These are phyloP conservation scores for Austroboletus novae-zelandiae DNA, from an alignment of 1,284 basidiomycete species.

Conservation along the genomic window DNA sequence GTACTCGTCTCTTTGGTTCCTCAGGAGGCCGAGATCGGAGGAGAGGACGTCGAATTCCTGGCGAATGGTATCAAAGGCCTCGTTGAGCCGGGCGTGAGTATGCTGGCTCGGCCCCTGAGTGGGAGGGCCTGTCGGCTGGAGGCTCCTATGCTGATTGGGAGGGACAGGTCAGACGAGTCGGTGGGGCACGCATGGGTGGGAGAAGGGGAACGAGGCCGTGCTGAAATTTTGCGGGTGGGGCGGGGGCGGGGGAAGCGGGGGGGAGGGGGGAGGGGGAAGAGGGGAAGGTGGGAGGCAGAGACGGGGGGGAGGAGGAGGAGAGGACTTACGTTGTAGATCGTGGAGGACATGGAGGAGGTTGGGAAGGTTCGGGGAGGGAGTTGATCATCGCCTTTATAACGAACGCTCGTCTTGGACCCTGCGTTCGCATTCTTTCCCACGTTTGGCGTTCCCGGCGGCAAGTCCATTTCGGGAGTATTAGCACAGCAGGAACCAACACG, in stretches of 20 bases:
- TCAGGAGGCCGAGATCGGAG: conserved; percentile 66
- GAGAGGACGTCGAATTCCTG: conserved; percentile 83
- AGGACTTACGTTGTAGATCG: conserved; percentile 47
- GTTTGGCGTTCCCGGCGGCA: conserved; percentile 36
- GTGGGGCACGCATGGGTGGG: neutral
- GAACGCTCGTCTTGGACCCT: conserved; percentile 34
- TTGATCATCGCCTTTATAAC: conserved; percentile 41
- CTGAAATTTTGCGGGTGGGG: conserved; percentile 28
- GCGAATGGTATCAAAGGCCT: conserved; percentile 81
- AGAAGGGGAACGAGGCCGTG: conserved; percentile 2
- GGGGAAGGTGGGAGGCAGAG: neutral
- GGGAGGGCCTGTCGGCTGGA: conserved; percentile 56
- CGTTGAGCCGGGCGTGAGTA: conserved; percentile 57
- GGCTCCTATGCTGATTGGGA: conserved; percentile 56
- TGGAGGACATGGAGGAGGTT: conserved; percentile 42
- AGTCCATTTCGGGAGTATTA: conserved; percentile 26
- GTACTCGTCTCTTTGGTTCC: conserved; percentile 85
- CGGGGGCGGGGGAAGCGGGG: neutral
- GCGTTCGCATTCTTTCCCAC: conserved; percentile 35
- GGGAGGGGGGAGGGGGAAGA: neutral
- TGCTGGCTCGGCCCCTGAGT: conserved; percentile 42
- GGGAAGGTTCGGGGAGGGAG: conserved; percentile 38
- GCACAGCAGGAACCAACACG: conserved; percentile 33
- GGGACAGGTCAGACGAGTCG: conserved; percentile 18
- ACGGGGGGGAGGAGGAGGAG: neutral